phyloP scores from a whole-genome alignment of 108 stramenopile species.

The Cylindrotheca closterium region DNA sequence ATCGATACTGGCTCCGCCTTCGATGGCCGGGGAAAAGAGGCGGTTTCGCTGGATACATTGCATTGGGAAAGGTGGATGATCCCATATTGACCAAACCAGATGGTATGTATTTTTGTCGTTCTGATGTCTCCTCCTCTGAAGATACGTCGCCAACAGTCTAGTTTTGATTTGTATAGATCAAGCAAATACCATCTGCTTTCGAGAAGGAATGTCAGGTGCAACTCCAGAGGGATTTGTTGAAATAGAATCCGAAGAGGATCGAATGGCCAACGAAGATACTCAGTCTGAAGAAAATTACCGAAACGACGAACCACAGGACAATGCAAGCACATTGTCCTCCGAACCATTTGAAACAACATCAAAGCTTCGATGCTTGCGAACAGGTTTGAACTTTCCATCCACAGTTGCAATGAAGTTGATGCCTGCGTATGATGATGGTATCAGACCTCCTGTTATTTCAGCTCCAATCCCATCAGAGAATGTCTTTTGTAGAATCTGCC shows the following conservation, averaged over 20 bases:
- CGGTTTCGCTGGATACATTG: slow-evolving; percentile 83
- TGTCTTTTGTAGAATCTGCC: slow-evolving; percentile 89
- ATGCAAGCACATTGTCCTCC: slow-evolving; percentile 22
- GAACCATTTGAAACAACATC: slow-evolving; percentile 26
- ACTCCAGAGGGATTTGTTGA: not conserved
- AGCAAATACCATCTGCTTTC: not conserved
- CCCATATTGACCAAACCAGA: not conserved
- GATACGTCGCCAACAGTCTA: too few species aligned
- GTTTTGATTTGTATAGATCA: too few species aligned
- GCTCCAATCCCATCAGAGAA: slow-evolving; percentile 43
- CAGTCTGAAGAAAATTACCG: slow-evolving; percentile 22
- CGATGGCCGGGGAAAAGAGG: slow-evolving; percentile 82
- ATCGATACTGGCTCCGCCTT: slow-evolving; percentile 73
- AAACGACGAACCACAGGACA: slow-evolving; percentile 42
- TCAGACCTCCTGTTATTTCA: slow-evolving; percentile 39
- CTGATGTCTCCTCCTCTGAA: too few species aligned
- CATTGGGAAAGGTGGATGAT: slow-evolving; percentile 40
- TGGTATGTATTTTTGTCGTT: too few species aligned
- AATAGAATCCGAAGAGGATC: slow-evolving; percentile 9
- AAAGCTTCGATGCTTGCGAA: slow-evolving; percentile 37
- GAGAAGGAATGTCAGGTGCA: not conserved
- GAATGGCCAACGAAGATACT: slow-evolving; percentile 3
- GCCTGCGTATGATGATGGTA: slow-evolving; percentile 71
- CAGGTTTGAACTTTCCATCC: slow-evolving; percentile 65
- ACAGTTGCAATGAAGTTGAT: slow-evolving; percentile 68